Conservation (phyloP, 2,329 filamentous ascomycete genomes). For the Ceratocystis ficicola region DNA sequence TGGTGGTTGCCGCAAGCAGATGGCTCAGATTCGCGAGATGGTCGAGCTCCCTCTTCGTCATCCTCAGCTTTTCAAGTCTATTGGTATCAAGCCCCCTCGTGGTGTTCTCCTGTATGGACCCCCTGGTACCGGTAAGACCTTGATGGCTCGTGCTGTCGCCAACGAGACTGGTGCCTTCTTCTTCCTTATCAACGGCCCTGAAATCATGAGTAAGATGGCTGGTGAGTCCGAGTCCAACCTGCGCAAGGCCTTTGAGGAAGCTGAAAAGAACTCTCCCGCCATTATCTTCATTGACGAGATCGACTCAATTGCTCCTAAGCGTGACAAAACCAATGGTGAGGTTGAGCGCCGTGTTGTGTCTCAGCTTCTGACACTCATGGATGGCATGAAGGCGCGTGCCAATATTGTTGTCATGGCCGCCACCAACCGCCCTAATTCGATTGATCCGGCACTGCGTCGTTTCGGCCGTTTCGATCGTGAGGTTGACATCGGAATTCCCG, state of each 20-base stretch:
- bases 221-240: slow-evolving; percentile 98
- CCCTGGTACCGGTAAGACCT: slow-evolving; percentile 96
- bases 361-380: slow-evolving; percentile 94
- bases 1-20: slow-evolving; percentile 97
- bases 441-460: slow-evolving; percentile 91
- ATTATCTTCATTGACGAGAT: slow-evolving; percentile 99
- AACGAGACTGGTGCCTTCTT: slow-evolving; percentile 99
- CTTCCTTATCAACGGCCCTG: slow-evolving; percentile 97
- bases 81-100: slow-evolving; percentile 97
- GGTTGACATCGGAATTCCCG: slow-evolving; percentile 95
- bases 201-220: slow-evolving; percentile 99
- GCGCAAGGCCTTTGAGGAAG: slow-evolving; percentile 98
- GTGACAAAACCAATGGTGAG: slow-evolving; percentile 99
- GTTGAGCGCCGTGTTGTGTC: slow-evolving; percentile 98
- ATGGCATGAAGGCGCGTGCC: slow-evolving; percentile 98
- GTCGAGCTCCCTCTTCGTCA: slow-evolving; percentile 94
- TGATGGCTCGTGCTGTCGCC: slow-evolving; percentile 97
- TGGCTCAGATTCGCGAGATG: slow-evolving; percentile 98
- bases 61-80: slow-evolving; percentile 98
- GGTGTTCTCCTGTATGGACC: slow-evolving; percentile 95
- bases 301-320: slow-evolving; percentile 97
- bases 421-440: slow-evolving; percentile 97
- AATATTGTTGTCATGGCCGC: slow-evolving; percentile 99
- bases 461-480: slow-evolving; percentile 98
- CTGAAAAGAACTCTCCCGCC: slow-evolving; percentile 96